Base-by-base conservation (phyloP, 208 protist genomes). In the Leishmania guyanensis region DNA sequence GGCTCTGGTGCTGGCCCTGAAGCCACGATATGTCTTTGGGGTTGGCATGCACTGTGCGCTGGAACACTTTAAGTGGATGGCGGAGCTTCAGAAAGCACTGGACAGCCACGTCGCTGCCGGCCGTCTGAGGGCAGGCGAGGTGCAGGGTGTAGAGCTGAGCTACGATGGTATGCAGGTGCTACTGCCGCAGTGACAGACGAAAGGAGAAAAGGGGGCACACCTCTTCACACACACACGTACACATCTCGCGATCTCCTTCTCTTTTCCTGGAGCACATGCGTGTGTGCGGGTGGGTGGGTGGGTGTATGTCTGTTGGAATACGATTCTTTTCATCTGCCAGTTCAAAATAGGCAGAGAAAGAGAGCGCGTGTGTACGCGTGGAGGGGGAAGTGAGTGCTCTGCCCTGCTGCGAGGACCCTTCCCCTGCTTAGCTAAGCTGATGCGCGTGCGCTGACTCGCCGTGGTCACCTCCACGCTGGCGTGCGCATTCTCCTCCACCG, bases 1-100 rank as follows among this genome's bases (percentile, higher is more conserved):
- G 60, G 84, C 82, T 14, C 86, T 97, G 51, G 87, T 93, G 1
- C 65, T 78, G 43, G 66, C 51, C 20, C 79, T 95, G 16, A 88
- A 90, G 62, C 92, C 92, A 9, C 60, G 80, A 20, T 83, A 87
- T 12, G 91, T 90, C 39, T 95, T 88, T 80, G 82, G 85, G 9
- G 88, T 93, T 33, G 94, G 92, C 12, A 97, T 96, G 94, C 94
- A 92, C 76, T 97, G 94, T 78, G 86, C 92, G 12, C 53, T 97
- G 29, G 85, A 92, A 80, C 89, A 97, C 78, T 29, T 83, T 0
- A 36, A 33, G 14, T 88, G 87, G 10, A 86, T 89, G 53, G 60
- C 65, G 46, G 43, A 81, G 75, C 58, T 89, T 60, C 60, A 81
- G 86, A 65, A 90, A 29, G 80, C 84, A n/a, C 62, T 97, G 36